phyloP scores from a whole-genome alignment of 495 filamentous ascomycete species.

The Immersiella caudata region DNA sequence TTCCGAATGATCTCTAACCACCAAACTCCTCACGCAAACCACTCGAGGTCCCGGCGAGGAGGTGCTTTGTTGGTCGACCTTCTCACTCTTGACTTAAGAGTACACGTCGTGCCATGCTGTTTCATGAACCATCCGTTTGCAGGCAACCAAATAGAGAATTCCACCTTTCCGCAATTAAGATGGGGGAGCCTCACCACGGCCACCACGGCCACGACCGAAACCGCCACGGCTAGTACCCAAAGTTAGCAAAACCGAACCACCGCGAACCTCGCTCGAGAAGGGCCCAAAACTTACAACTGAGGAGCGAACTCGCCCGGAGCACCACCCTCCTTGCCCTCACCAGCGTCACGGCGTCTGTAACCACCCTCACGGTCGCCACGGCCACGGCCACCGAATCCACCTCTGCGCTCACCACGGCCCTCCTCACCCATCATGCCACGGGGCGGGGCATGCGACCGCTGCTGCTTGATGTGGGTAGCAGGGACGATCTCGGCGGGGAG shows the following conservation, averaged over 20 bases:
- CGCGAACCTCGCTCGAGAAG: neutral
- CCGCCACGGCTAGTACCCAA: slow-evolving; percentile 71
- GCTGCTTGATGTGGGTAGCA: slow-evolving; percentile 99
- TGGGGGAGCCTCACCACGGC: slow-evolving; percentile 73
- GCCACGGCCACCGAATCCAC: slow-evolving; percentile 60
- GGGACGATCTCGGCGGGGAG: slow-evolving; percentile 99
- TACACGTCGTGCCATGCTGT: slow-evolving; percentile 54
- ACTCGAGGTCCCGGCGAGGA: slow-evolving; percentile 40
- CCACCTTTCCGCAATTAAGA: slow-evolving; percentile 51
- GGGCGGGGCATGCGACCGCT: slow-evolving; percentile 96
- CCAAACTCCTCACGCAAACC: slow-evolving; percentile 44
- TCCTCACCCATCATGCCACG: slow-evolving; percentile 98
- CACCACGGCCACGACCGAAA: slow-evolving; percentile 85
- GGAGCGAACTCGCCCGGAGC: slow-evolving; percentile 94
- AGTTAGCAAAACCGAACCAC: slow-evolving; percentile 31
- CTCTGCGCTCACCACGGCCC: slow-evolving; percentile 73
- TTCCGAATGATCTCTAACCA: slow-evolving; percentile 46
- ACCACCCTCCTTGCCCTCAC: slow-evolving; percentile 88
- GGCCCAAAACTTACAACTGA: slow-evolving; percentile 66
- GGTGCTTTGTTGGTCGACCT: slow-evolving; percentile 39
- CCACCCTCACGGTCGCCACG: slow-evolving; percentile 87
- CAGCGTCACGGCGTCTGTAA: slow-evolving; percentile 84
- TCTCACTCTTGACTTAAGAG: slow-evolving; percentile 49
- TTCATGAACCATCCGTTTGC: slow-evolving; percentile 33
- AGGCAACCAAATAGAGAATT: slow-evolving; percentile 41